Evolutionary conservation across 306 rosid genomes (phyloP), one percentile per base, ranked within the genome.

Genomic region (Lupinus albus): DNA sequence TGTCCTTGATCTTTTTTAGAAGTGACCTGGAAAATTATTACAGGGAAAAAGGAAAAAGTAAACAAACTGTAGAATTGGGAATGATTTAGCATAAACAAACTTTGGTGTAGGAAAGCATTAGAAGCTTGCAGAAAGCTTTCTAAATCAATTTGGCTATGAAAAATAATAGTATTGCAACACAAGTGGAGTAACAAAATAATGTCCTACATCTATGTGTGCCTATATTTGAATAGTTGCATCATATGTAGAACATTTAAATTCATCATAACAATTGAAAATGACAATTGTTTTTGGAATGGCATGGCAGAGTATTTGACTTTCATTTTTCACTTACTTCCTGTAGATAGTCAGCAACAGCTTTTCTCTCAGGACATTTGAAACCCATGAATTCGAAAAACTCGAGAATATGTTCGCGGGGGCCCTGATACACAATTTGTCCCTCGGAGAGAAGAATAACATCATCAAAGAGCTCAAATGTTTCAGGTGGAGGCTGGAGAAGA

Each of bases 401-500:
- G 0, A 69, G 74, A 9, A 69, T 15, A 30, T 45, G 11, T 69
- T 69, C 65, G 13, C 66, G 65, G 2, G 74, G 55, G 0, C 74
- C 74, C 16, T 69, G 35, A 30, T 69, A 69, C 16, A 72, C 71
- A 41, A 72, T 41, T 14, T 62, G 71, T 25, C 71, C 64, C 7
- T 52, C 57, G 0, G 39, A 51, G 21, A 72, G 70, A 52, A 72
- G 71, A 52, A 62, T 53, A 16, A 72, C 63, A 42, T 72, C 77
- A 62, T 62, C 77, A 8, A 72, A 72, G 3, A 72, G 56, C 48
- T 72, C 71, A 42, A 38, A 72, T 16, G 71, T 62, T 62, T 63
- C 65, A 14, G 71, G 77, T 42, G 71, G 39, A 28, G 71, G 58
- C 17, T 73, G 71, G 38, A 73, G 77, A 73, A 63, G 71, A 15